Conservation (phyloP, 2,329 filamentous ascomycete genomes). For the Alternaria gaisen region DNA sequence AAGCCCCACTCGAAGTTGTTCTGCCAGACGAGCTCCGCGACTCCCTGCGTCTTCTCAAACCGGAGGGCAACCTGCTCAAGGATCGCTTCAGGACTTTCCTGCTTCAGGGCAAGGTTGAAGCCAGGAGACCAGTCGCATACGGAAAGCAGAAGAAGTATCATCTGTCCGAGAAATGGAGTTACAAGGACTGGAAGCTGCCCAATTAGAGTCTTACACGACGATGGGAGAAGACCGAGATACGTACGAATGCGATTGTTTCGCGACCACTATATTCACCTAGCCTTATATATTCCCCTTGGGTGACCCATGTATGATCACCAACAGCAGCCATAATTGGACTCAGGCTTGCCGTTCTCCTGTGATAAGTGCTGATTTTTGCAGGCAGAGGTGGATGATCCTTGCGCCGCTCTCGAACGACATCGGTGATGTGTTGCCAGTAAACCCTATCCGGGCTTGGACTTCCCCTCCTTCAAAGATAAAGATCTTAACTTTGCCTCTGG, state of each 20-base stretch:
- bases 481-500: no score
- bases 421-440: no score
- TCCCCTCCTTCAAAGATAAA: no score
- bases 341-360: no score
- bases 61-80: constrained; percentile 93
- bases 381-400: no score
- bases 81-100: constrained; percentile 91
- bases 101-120: constrained; percentile 88
- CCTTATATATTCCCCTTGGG: not conserved
- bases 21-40: constrained; percentile 61
- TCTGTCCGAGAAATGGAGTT: constrained; percentile 93
- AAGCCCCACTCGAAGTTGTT: constrained; percentile 65
- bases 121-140: constrained; percentile 79
- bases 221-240: not conserved
- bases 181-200: constrained; percentile 85
- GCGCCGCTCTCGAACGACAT: no score
- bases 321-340: not conserved
- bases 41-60: constrained; percentile 68
- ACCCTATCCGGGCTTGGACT: no score
- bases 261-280: not conserved
- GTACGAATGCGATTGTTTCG: not conserved
- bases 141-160: constrained; percentile 83
- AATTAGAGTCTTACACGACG: constrained; percentile 4
- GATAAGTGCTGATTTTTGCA: no score
- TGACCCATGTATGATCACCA: not conserved